Percentiles rank a stretch among this genome's conserved stretches.
phyloP scores from a whole-genome alignment of 192 early-diverging fungal species.

The Podila horticola region DNA sequence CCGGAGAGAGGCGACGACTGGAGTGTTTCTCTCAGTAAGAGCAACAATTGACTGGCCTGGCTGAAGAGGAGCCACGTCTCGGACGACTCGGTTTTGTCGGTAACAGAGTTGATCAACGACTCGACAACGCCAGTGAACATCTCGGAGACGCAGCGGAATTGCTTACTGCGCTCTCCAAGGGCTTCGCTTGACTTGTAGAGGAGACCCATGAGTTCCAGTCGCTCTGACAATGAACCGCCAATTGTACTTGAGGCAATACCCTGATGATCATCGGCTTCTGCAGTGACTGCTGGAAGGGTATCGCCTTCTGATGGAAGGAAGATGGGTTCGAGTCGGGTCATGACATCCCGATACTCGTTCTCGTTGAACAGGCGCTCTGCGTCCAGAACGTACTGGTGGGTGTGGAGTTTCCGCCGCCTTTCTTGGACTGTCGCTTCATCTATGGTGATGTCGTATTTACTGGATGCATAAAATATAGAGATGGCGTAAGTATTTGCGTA shows the following conservation, averaged over 20 bases:
- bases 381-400: conserved; percentile 48
- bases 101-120: conserved; percentile 36
- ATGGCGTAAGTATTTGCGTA: not conserved
- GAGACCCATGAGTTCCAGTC: conserved; percentile 42
- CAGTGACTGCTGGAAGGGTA: not conserved
- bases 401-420: conserved; percentile 36
- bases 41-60: conserved; percentile 20
- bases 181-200: conserved; percentile 56
- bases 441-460: conserved; percentile 53
- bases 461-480: conserved; percentile 6
- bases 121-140: conserved; percentile 47
- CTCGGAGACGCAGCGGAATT: conserved; percentile 49
- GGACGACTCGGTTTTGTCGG: conserved; percentile 46
- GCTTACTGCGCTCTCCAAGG: conserved; percentile 26
- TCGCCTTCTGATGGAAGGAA: conserved; percentile 11
- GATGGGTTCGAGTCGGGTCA: conserved; percentile 43
- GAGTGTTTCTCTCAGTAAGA: conserved; percentile 25
- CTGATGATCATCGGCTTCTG: not conserved
- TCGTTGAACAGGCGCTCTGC: conserved; percentile 37
- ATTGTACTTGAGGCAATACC: conserved; percentile 18
- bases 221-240: conserved; percentile 47
- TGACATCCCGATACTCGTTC: conserved; percentile 48
- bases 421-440: conserved; percentile 18
- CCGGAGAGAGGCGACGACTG: conserved; percentile 14
- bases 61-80: conserved; percentile 51